Conservation (phyloP, 768 basidiomycete species). For the Boletus insuetus region DNA sequence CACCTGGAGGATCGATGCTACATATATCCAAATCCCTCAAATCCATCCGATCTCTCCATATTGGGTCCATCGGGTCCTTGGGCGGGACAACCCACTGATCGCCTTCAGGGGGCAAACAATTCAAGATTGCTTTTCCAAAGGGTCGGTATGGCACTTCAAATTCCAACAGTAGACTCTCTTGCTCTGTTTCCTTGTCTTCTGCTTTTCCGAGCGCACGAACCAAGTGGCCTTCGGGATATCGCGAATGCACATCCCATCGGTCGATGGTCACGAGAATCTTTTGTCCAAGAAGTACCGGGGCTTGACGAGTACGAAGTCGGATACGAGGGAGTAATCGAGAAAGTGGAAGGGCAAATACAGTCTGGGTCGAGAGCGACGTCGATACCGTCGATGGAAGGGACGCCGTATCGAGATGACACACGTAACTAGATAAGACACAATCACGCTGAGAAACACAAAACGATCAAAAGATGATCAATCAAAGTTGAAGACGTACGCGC, state of each 20-base stretch:
- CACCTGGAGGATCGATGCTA: slow-evolving; percentile 96
- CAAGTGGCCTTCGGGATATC: slow-evolving; percentile 97
- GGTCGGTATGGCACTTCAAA: slow-evolving; percentile 96
- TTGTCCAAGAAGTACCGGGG: slow-evolving; percentile 80
- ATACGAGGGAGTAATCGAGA: slow-evolving; percentile 91
- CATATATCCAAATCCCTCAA: slow-evolving; percentile 83
- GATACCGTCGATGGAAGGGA: slow-evolving; percentile 77
- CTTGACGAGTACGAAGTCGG: slow-evolving; percentile 92
- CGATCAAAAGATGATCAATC: not conserved
- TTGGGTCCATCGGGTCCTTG: slow-evolving; percentile 48
- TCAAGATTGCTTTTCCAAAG: slow-evolving; percentile 92
- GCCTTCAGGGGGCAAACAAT: slow-evolving; percentile 87
- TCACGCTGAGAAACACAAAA: not conserved
- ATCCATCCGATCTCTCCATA: slow-evolving; percentile 88
- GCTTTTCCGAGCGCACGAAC: slow-evolving; percentile 88
- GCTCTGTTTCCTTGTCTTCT: slow-evolving; percentile 94
- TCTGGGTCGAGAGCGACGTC: slow-evolving; percentile 82
- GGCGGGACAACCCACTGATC: slow-evolving; percentile 91
- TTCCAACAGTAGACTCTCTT: slow-evolving; percentile 89
- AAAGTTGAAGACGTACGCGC: slow-evolving; percentile 60
- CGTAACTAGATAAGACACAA: slow-evolving; percentile 52
- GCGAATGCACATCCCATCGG: slow-evolving; percentile 80
- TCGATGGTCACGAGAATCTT: slow-evolving; percentile 97
- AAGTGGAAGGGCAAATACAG: slow-evolving; percentile 92
- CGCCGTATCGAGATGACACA: slow-evolving; percentile 91